Conservation (phyloP, 352 stramenopile genomes). For the Globisporangium megalacanthum region DNA sequence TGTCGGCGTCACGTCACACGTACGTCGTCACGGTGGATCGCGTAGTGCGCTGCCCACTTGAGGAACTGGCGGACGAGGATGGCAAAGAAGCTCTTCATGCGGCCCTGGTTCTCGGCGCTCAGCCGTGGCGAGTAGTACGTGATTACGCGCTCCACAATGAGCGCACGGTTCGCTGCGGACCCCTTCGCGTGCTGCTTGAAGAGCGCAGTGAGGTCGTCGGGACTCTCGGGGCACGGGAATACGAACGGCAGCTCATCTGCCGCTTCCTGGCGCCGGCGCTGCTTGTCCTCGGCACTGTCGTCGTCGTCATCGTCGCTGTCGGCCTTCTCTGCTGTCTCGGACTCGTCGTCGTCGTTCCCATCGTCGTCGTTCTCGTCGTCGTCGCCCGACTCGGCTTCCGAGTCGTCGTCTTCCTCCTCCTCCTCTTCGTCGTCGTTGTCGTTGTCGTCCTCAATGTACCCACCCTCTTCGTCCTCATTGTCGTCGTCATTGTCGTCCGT, state of each 20-base stretch:
- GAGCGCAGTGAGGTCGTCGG: slow-evolving; percentile 86
- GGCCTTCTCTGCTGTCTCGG: slow-evolving; percentile 34
- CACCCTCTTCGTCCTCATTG: slow-evolving; percentile 19
- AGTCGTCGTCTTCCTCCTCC: slow-evolving; percentile 32
- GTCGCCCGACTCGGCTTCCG: slow-evolving; percentile 61
- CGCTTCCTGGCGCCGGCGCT: slow-evolving; percentile 37
- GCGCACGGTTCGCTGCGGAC: slow-evolving; percentile 57
- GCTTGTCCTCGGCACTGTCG: slow-evolving; percentile 39
- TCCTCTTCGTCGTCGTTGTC: slow-evolving; percentile 35
- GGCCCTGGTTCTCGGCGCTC: slow-evolving; percentile 91
- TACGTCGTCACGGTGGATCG: slow-evolving; percentile 59
- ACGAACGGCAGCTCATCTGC: slow-evolving; percentile 91
- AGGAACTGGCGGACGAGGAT: slow-evolving; percentile 93
- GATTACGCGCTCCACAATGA: slow-evolving; percentile 92
- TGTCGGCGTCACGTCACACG: slow-evolving; percentile 3
- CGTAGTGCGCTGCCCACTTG: slow-evolving; percentile 79
- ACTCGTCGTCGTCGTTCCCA: slow-evolving; percentile 47
- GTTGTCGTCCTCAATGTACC: slow-evolving; percentile 27
- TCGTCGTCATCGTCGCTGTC: slow-evolving; percentile 73
- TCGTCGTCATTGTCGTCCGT: slow-evolving; percentile 20
- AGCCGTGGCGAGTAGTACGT: slow-evolving; percentile 92
- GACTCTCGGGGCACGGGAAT: slow-evolving; percentile 90
- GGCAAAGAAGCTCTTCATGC: slow-evolving; percentile 96
- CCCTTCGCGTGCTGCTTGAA: slow-evolving; percentile 87
- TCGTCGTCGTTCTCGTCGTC: slow-evolving; percentile 60